Base-by-base conservation (phyloP, 129 eudicot genomes). In the Scalesia atractyloides region DNA sequence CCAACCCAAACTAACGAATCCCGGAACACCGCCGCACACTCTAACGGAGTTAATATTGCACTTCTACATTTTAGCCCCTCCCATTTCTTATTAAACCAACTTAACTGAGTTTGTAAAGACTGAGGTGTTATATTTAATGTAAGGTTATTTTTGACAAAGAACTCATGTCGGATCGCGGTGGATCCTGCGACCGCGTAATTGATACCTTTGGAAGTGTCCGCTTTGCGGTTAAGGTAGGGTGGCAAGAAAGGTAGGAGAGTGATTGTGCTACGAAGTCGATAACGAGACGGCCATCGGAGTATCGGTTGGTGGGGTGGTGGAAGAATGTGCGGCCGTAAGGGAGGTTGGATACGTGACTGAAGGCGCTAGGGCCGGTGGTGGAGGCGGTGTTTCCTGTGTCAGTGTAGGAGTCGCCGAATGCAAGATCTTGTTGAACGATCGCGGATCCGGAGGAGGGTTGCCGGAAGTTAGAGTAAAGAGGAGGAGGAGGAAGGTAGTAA, bases 1-100 rank as follows among this genome's bases (percentile, higher is more conserved):
- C 97, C 97, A 12, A 87, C 94, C 97, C 97, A 92, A 46, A 89
- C 68, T 65, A 92, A 80, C 24, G 96, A 87, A 52, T 92, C 94
- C 36, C 70, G 49, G 24, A 88, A 84, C 43, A 79, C 81, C 13
- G 77, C 83, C 66, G 17, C 74, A 63, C 92, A 91, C 74, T 66
- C 76, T 36, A 16, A 49, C 20, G 84, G 79, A 16, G 85, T 72
- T 7, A 18, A 56, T 5, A 10, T n/a, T 0, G 57, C 59, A 52
- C 75, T 69, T 47, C 30, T 73, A 61, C 96, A 86, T 48, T 88
- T 85, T 36, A 81, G 73, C 20, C 70, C 70, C 62, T 66, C 79
- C 72, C 84, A 13, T 14, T 77, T 58, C 74, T 86, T 49, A 13
- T 76, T 49, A 69, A 92, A 89, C 97, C 97, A 86, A n/a, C 5